phyloP scores from a whole-genome alignment of 148 eudicot genomes.

The Tetragonia tetragonoides region DNA sequence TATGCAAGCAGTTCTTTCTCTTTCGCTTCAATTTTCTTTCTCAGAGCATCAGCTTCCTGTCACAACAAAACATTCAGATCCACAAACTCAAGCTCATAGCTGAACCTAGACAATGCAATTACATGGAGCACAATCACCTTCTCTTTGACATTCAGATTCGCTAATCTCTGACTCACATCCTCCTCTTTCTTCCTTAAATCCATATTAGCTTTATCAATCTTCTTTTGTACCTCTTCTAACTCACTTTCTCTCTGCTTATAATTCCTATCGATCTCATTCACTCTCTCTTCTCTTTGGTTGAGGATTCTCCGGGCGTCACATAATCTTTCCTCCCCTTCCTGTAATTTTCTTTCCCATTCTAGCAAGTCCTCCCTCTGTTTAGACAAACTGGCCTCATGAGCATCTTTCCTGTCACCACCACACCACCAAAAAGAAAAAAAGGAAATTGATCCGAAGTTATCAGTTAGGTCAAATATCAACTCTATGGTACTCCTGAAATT shows the following conservation, averaged over 20 bases:
- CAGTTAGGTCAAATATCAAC: neutral
- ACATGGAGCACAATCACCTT: constrained; percentile 40
- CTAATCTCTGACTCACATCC: constrained; percentile 57
- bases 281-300: constrained; percentile 87
- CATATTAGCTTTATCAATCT: constrained; percentile 50
- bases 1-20: constrained; percentile 61
- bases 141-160: constrained; percentile 58
- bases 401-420: constrained; percentile 53
- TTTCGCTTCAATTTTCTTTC: constrained; percentile 52
- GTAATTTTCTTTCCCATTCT: constrained; percentile 87
- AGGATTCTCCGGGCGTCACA: constrained; percentile 80
- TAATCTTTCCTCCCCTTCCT: constrained; percentile 85
- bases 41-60: constrained; percentile 66
- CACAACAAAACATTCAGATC: constrained; percentile 8
- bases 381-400: constrained; percentile 53
- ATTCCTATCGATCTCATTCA: constrained; percentile 65
- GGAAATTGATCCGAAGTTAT: neutral
- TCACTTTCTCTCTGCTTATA: constrained; percentile 70
- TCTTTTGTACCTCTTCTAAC: constrained; percentile 63
- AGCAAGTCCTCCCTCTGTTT: constrained; percentile 86
- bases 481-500: neutral
- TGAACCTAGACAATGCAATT: neutral
- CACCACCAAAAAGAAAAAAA: neutral
- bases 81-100: neutral
- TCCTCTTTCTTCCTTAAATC: constrained; percentile 73